A percentile compares a stretch with the other conserved stretches of the same genome.
These are phyloP conservation scores for Aspergillus fumigatiaffinis DNA, from an alignment of 2,329 filamentous ascomycete species.

Conservation along the genomic window DNA sequence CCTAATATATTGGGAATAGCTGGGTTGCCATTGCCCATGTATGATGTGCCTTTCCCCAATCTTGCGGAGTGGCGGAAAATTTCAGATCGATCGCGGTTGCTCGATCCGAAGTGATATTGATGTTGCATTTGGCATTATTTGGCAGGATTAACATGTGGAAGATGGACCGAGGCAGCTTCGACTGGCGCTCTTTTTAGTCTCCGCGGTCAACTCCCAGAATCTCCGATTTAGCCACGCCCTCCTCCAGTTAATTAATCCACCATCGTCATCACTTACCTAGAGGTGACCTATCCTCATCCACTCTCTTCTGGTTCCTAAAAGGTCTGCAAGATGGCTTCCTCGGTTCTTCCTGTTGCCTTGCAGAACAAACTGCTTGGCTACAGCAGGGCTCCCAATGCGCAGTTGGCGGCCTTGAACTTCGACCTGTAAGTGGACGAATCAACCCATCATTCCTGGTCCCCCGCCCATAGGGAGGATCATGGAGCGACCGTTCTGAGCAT, in stretches of 20 bases:
- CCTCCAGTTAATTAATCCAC: slow-evolving; percentile 8
- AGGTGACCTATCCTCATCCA: slow-evolving; percentile 8
- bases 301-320: slow-evolving; percentile 4
- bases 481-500: not conserved
- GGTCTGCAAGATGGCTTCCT: slow-evolving; percentile 34
- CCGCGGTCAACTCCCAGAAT: slow-evolving; percentile 9
- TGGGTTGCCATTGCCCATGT: not conserved
- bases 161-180: slow-evolving; percentile 5
- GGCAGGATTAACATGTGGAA: slow-evolving; percentile 3
- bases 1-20: not conserved
- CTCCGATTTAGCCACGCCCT: not conserved
- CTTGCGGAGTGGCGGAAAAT: not conserved
- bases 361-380: slow-evolving; percentile 43
- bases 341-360: slow-evolving; percentile 40
- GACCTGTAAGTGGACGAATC: slow-evolving; percentile 38
- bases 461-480: slow-evolving; percentile 1
- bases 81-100: not conserved
- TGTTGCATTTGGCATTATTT: not conserved
- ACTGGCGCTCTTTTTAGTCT: not conserved
- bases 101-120: not conserved
- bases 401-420: slow-evolving; percentile 36
- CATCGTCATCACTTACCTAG: not conserved
- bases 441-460: not conserved
- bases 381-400: slow-evolving; percentile 28
- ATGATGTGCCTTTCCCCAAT: not conserved